Evolutionary conservation across 2,329 filamentous ascomycete genomes (phyloP), one percentile per base, ranked within the genome.

Genomic region (Clathrospora elynae): DNA sequence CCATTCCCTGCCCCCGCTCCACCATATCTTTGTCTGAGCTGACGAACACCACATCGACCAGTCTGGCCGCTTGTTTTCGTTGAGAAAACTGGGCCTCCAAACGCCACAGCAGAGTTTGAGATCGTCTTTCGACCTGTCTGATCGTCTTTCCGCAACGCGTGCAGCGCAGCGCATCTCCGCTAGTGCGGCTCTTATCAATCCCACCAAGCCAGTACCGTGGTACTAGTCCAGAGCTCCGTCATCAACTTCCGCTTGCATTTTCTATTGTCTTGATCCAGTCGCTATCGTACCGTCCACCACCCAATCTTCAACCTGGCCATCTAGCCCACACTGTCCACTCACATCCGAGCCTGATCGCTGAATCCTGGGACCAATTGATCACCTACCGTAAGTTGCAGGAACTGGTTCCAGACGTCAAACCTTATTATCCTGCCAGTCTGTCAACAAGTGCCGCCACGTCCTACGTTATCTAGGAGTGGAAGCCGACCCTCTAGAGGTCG

Each of bases 21-120:
- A 61, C 61, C 44, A 28, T 31, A 25, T 38, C 49, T 61, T 58
- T 61, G 53, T 57, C 46, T 42, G 43, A 52, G 54, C 56, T 56
- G 53, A 57, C 53, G 54, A 55, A 56, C 46, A 51, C 36, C 38
- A 47, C 31, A 51, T 47, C 61, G 63, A 67, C 59, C 49, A 46
- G 62, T 68, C 64, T 68, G 59, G 64, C 60, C 63, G 42, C 35
- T 46, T 46, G 39, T 35, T 41, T 40, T 48, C 46, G 45, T 48
- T 42, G 48, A 53, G 53, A 59, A 60, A 60, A 62, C 24, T 51
- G 58, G 57, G 47, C 33, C 57, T 46, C 34, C 32, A 31, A 24
- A 43, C 52, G 48, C 53, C 43, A 51, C 48, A 38, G 35, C 46
- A 54, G 39, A 46, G 23, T 39, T 37, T 52, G 46, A 35, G 40